A percentile compares a stretch with the other conserved stretches of the same genome.
Evolutionary conservation across 208 protist genomes (phyloP).

Genomic region (Kentomonas sorsogonicus): DNA sequence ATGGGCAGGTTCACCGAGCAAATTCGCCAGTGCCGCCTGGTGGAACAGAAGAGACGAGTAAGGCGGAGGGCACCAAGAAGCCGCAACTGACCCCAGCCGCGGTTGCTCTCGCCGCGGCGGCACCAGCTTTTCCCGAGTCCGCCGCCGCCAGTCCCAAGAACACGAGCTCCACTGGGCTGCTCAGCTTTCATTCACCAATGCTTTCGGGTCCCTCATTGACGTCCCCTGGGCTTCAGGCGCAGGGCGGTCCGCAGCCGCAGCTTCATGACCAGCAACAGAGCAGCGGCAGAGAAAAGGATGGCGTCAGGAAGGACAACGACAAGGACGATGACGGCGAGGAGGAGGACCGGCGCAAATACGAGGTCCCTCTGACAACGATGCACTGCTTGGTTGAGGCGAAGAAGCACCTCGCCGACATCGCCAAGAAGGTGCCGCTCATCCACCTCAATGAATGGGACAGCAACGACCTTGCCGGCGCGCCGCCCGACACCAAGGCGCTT

Average conservation of each 20-base stretch:
- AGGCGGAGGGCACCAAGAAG: neutral
- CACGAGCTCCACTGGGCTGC: too few species aligned
- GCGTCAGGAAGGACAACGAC: neutral
- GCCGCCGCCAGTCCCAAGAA: too few species aligned
- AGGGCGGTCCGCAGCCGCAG: too few species aligned
- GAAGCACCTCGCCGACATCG: conserved; percentile 23
- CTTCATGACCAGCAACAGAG: too few species aligned
- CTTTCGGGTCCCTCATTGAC: too few species aligned
- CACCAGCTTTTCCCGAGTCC: too few species aligned
- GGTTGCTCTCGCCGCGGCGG: too few species aligned
- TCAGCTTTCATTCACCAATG: too few species aligned
- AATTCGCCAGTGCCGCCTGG: neutral
- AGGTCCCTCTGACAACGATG: conserved; percentile 33
- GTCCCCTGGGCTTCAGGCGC: too few species aligned
- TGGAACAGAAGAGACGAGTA: conserved; percentile 3
- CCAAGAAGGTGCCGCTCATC: conserved; percentile 30
- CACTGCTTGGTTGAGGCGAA: conserved; percentile 46
- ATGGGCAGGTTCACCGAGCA: conserved; percentile 16
- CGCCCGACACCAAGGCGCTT: conserved; percentile 35
- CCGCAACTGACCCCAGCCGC: too few species aligned
- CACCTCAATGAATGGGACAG: conserved; percentile 43
- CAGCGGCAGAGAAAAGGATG: conserved; percentile 1
- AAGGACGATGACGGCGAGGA: conserved; percentile 8
- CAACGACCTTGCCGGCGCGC: conserved; percentile 48
- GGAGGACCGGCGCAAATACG: neutral